Evolutionary conservation across 768 basidiomycete genomes (phyloP).

Genomic region (Terana coerulea): DNA sequence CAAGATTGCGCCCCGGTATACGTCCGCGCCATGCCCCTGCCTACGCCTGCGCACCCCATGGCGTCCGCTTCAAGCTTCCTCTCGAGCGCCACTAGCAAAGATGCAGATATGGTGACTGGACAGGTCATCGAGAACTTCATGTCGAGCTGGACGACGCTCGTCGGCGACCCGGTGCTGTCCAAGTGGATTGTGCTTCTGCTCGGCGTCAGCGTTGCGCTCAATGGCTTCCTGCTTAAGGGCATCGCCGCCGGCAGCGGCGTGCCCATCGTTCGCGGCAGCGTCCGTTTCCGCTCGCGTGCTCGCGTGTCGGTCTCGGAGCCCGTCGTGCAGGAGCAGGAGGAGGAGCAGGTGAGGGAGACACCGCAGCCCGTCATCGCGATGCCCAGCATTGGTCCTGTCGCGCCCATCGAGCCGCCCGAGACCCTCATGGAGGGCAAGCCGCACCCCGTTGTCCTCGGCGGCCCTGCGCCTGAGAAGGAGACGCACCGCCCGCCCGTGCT

Average conservation of each 20-base stretch:
- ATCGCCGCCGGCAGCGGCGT: slow-evolving; percentile 53
- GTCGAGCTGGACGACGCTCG: slow-evolving; percentile 84
- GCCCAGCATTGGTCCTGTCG: slow-evolving; percentile 12
- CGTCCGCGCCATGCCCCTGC: slow-evolving; percentile 42
- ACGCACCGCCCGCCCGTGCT: slow-evolving; percentile 17
- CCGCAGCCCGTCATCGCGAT: slow-evolving; percentile 13
- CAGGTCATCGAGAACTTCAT: slow-evolving; percentile 81
- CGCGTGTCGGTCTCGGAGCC: slow-evolving; percentile 4
- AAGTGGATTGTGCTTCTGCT: slow-evolving; percentile 95
- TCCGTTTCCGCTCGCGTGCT: slow-evolving; percentile 24
- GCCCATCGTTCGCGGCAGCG: slow-evolving; percentile 20
- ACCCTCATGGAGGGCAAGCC: too few relatives aligned
- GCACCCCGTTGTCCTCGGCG: slow-evolving; percentile 7
- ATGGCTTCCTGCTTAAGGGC: slow-evolving; percentile 90
- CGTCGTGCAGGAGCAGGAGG: too few relatives aligned
- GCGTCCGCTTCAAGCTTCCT: slow-evolving; percentile 10
- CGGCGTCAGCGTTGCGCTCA: slow-evolving; percentile 81
- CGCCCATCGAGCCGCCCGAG: too few relatives aligned
- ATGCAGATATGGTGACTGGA: slow-evolving; percentile 25
- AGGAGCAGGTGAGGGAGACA: slow-evolving; percentile 17
- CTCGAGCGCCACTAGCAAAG: neutral
- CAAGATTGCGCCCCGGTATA: slow-evolving; percentile 61
- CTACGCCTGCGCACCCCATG: slow-evolving; percentile 1
- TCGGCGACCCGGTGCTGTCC: slow-evolving; percentile 89
- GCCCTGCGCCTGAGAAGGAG: slow-evolving; percentile 1